Evolutionary conservation across 2,329 filamentous ascomycete genomes (phyloP), one percentile per base, ranked within the genome.

Genomic region (Leptographium procerum): DNA sequence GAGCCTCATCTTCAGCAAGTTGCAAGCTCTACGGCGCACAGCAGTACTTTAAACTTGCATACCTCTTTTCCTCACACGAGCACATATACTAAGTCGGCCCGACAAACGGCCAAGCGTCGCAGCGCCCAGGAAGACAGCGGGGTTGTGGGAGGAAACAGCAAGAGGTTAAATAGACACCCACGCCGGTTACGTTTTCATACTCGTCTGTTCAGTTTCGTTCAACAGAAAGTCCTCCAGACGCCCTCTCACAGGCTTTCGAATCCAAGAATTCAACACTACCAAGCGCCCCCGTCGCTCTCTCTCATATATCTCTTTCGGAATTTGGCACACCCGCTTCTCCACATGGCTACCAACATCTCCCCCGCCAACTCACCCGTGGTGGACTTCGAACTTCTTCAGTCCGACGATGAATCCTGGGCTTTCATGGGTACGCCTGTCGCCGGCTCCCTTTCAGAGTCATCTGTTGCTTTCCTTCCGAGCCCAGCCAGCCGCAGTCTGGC

Each of bases 401-500:
- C 62, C 61, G 75, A 78, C 47, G 75, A 77, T 58, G 65, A 64
- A 40, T 72, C 73, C 57, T 77, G 76, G 75, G 71, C 76, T 55
- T 72, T 73, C 51, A 66, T 76, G 60, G 70, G 74, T 59, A 69
- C 70, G 58, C 65, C 69, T 34, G 67, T 67, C 53, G 64, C 67
- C 58, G 68, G 65, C 31, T 72, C 71, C 19, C 69, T 65, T 4
- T 64, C 73, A 0, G 72, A 69, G 0, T 75, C 75, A 0, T 61
- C 62, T 1, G 68, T 74, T 11, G 74, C 71, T 22, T 77, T 80
- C 60, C 68, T 77, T 22, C 73, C 75, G 29, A 80, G 79, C 61
- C 79, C 80, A 6, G 74, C 73, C 13, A 78, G 73, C 63, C 73
- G 74, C 16, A 81, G 79, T 60, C 66, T 82, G 63, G 74, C 72